Conservation (phyloP, 352 stramenopile genomes). For the Aphanomyces cochlioides region DNA sequence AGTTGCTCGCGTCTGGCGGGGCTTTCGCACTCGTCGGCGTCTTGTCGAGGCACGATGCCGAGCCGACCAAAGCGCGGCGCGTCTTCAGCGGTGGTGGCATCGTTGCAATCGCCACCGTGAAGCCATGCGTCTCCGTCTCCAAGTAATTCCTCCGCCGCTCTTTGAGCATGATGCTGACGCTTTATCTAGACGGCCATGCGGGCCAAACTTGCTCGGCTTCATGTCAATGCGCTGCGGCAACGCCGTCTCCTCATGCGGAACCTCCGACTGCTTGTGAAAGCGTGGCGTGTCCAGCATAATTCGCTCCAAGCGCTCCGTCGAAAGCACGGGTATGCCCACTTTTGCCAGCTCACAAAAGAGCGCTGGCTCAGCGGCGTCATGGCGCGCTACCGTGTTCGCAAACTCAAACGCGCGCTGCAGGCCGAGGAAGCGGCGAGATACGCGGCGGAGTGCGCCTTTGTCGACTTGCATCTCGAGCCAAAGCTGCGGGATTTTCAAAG, state of each 20-base stretch:
- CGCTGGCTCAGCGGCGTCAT: constrained; percentile 9
- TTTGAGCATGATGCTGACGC: neutral
- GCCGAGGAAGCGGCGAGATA: constrained; percentile 5
- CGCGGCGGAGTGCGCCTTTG: neutral
- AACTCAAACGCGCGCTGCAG: neutral
- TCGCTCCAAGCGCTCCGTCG: neutral
- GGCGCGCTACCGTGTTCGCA: neutral
- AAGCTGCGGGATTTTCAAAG: neutral
- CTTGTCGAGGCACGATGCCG: neutral
- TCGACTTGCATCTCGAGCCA: neutral
- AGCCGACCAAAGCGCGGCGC: neutral
- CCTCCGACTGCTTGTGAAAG: neutral
- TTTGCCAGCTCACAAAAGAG: neutral
- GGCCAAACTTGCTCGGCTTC: neutral
- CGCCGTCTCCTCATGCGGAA: neutral
- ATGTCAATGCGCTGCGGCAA: neutral
- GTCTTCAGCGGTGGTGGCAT: constrained; percentile 19
- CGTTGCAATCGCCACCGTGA: constrained; percentile 8
- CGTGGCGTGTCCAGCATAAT: neutral
- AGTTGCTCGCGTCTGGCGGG: neutral
- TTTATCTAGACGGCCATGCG: constrained; percentile 5
- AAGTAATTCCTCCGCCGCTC: neutral
- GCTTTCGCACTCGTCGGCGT: neutral
- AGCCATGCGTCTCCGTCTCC: constrained; percentile 14
- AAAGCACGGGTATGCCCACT: neutral